Percentiles rank a stretch among this genome's conserved stretches.
Evolutionary conservation across 805 yeast species (phyloP).

Genomic region (Sugiyamaella floridensis): DNA sequence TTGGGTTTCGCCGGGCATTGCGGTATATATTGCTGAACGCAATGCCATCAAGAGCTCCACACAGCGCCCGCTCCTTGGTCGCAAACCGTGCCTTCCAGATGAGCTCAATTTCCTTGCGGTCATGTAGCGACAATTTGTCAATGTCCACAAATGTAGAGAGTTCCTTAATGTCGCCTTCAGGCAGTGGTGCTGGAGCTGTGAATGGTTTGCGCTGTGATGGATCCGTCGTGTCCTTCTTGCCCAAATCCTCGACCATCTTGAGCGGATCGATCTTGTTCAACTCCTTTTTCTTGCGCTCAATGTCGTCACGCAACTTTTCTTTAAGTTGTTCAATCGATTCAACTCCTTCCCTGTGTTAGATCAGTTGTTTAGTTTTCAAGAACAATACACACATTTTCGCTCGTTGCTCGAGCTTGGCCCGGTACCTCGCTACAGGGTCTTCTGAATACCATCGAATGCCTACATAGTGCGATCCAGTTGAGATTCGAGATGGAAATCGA

Average conservation of each 20-base stretch:
- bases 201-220: conserved; percentile 24
- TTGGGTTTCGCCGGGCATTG: conserved; percentile 67
- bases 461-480: no score
- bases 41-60: conserved; percentile 53
- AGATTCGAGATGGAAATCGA: no score
- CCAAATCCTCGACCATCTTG: conserved; percentile 29
- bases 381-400: conserved; percentile 26
- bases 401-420: conserved; percentile 35
- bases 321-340: conserved; percentile 52
- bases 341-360: conserved; percentile 33
- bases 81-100: conserved; percentile 88
- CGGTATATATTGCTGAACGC: conserved; percentile 58
- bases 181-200: conserved; percentile 31
- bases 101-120: conserved; percentile 58
- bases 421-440: conserved; percentile 35
- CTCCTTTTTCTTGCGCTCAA: conserved; percentile 49
- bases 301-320: conserved; percentile 52
- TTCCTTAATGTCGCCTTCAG: conserved; percentile 47
- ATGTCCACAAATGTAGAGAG: conserved; percentile 64
- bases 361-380: neutral
- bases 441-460: conserved; percentile 8
- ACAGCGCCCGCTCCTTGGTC: conserved; percentile 48
- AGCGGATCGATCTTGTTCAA: conserved; percentile 63
- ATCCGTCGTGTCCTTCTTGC: conserved; percentile 6
- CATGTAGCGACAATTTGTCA: conserved; percentile 53